These are phyloP conservation scores for Colletotrichum somersetense DNA, from an alignment of 2,329 filamentous ascomycete genomes.

Conservation along the genomic window DNA sequence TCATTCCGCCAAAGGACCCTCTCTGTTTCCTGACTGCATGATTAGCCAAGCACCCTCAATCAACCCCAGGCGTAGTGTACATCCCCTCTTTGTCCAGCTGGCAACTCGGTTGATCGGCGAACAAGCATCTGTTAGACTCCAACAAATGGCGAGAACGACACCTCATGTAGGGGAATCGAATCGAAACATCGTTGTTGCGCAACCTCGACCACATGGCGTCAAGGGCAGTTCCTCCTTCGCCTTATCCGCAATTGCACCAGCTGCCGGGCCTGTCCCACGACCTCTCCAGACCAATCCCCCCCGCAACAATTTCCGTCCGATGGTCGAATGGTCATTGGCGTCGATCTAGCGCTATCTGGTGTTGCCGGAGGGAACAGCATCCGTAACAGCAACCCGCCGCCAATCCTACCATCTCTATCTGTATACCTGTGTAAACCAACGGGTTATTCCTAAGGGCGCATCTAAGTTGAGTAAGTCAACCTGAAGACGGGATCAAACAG, in stretches of 20 bases:
- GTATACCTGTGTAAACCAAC: neutral
- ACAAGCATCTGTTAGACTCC: neutral
- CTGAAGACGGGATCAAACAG: neutral
- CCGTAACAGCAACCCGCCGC: neutral
- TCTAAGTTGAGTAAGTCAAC: neutral
- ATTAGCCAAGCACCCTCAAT: conserved; percentile 10
- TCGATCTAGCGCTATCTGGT: neutral
- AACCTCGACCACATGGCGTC: conserved; percentile 34
- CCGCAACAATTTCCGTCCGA: neutral
- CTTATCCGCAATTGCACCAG: conserved; percentile 10
- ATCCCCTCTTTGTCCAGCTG: conserved; percentile 4
- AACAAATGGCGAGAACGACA: conserved; percentile 1
- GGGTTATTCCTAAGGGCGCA: neutral
- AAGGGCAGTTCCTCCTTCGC: conserved; percentile 13
- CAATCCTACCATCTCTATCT: neutral
- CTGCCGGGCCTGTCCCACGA: conserved; percentile 18
- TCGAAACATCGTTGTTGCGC: conserved; percentile 4
- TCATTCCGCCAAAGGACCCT: conserved; percentile 33
- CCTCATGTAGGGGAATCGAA: conserved; percentile 14
- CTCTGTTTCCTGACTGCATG: conserved; percentile 30
- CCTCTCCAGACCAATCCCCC: conserved; percentile 19
- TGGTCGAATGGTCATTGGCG: neutral
- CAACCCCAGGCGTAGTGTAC: conserved; percentile 26
- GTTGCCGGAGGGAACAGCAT: neutral
- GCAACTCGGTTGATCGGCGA: conserved; percentile 22